These are phyloP conservation scores for Botrytis elliptica DNA, from an alignment of 2,329 filamentous ascomycete genomes.

Conservation along the genomic window DNA sequence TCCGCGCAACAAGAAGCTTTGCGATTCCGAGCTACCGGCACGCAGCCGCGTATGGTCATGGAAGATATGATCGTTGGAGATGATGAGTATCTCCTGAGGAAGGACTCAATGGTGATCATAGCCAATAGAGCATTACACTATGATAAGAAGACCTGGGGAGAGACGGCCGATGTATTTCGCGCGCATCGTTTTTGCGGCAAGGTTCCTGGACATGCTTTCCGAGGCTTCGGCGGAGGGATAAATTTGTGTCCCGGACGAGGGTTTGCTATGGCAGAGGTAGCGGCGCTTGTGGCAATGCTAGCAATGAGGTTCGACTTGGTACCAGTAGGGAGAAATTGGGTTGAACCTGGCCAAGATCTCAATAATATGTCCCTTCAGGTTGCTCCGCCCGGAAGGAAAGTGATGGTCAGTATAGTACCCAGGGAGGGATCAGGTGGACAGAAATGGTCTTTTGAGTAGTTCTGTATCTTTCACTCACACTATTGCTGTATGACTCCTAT, in stretches of 20 bases:
- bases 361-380: constrained; percentile 3
- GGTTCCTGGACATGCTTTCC: neutral
- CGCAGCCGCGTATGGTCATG: constrained; percentile 8
- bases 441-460: constrained; percentile 3
- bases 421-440: neutral
- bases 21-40: neutral
- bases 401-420: neutral
- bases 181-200: neutral
- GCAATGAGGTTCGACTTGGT: neutral
- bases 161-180: neutral
- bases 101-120: neutral
- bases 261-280: constrained; percentile 14
- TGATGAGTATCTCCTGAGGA: constrained; percentile 12
- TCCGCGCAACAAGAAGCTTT: constrained; percentile 10
- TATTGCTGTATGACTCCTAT: neutral
- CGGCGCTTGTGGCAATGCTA: constrained; percentile 1
- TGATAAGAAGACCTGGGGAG: neutral
- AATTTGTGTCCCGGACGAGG: constrained; percentile 8
- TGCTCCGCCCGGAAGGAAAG: neutral
- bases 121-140: constrained; percentile 1
- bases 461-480: neutral
- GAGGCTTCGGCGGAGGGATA: constrained; percentile 11
- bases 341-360: neutral
- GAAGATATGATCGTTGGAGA: constrained; percentile 5
- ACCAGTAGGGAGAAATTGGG: neutral